Conservation (phyloP, 345 rosid genomes). For the Abelmoschus esculentus region DNA sequence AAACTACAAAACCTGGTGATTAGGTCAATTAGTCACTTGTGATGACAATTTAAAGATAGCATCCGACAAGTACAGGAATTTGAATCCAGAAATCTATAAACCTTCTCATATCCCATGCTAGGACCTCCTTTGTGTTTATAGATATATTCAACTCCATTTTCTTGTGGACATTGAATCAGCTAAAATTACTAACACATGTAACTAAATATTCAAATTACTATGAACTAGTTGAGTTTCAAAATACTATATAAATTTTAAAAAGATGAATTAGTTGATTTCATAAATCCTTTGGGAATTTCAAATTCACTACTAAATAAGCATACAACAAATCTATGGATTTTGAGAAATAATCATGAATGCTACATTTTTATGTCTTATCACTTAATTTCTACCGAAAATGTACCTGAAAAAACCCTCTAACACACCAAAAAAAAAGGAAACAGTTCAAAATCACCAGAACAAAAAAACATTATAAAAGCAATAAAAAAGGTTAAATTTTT, state of each 20-base stretch:
- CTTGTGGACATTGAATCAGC: background rate
- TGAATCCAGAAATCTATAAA: background rate
- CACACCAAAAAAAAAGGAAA: background rate
- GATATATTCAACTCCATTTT: background rate
- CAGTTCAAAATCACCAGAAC: no score
- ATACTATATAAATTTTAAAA: no score
- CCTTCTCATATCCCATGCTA: background rate
- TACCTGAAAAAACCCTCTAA: background rate
- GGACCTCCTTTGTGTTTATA: background rate
- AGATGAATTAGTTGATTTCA: no score
- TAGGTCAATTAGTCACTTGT: no score
- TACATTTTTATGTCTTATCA: no score
- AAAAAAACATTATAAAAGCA: background rate
- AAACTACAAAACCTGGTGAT: background rate
- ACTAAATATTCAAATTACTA: background rate
- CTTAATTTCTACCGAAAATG: no score
- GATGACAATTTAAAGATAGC: background rate
- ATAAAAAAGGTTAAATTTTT: background rate
- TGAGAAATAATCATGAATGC: no score
- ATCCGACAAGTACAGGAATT: background rate
- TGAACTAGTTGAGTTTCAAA: no score
- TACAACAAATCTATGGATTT: no score
- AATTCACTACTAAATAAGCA: no score
- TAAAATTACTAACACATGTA: background rate
- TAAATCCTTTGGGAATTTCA: no score